Evolutionary conservation across 2,329 filamentous ascomycete species (phyloP).

Genomic region (Torrubiella hemipterigena): DNA sequence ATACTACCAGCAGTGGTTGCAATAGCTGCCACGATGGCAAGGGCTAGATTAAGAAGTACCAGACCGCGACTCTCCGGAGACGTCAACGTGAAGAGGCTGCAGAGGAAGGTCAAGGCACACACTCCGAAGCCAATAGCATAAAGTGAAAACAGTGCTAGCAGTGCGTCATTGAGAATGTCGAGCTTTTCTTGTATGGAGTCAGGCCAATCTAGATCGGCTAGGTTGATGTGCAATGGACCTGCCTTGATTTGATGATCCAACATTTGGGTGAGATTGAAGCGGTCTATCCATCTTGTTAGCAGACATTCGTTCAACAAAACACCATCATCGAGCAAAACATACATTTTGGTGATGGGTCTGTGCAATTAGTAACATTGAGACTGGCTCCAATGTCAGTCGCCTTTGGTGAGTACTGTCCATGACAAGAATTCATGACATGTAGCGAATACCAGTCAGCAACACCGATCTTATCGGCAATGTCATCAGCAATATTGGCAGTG

Average conservation of each 20-base stretch:
- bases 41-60: neutral
- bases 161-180: neutral
- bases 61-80: neutral
- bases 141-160: neutral
- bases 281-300: conserved; percentile 13
- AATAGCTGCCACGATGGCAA: neutral
- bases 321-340: conserved; percentile 9
- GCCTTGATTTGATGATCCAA: no score
- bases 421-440: conserved; percentile 34
- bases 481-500: conserved; percentile 24
- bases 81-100: neutral
- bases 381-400: conserved; percentile 21
- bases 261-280: conserved; percentile 4
- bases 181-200: neutral
- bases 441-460: conserved; percentile 40
- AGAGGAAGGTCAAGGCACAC: neutral
- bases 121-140: neutral
- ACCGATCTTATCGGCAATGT: conserved; percentile 28
- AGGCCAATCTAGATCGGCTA: no score
- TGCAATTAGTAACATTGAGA: conserved; percentile 33
- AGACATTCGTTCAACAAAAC: neutral
- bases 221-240: no score
- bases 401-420: conserved; percentile 33
- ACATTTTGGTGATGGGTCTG: conserved; percentile 25
- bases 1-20: neutral